Percentiles rank a stretch among this genome's conserved stretches.
Evolutionary conservation across 1,284 basidiomycete genomes (phyloP).

Genomic region (Malassezia japonica): DNA sequence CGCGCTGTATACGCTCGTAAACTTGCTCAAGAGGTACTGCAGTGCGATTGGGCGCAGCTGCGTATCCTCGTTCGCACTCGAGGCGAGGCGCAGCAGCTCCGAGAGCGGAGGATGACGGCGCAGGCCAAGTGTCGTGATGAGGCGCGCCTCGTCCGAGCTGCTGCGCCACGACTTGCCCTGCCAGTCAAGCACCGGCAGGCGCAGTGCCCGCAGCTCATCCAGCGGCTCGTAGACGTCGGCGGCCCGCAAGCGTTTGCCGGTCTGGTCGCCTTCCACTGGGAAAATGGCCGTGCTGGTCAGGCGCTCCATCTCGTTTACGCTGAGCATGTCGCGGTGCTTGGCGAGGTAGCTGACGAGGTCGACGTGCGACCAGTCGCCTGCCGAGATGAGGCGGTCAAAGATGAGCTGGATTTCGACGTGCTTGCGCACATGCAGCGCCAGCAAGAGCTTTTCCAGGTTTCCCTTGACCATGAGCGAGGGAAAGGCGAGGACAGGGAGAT

Average conservation of each 20-base stretch:
- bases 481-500: conserved; percentile 66
- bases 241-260: conserved; percentile 33
- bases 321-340: conserved; percentile 67
- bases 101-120: conserved; percentile 63
- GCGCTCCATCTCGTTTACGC: conserved; percentile 61
- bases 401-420: conserved; percentile 61
- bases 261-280: conserved; percentile 55
- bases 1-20: conserved; percentile 26
- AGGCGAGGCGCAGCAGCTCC: conserved; percentile 50
- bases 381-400: conserved; percentile 50
- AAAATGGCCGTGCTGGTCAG: conserved; percentile 71
- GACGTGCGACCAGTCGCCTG: conserved; percentile 50
- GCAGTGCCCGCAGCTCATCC: conserved; percentile 63
- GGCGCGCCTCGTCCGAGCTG: conserved; percentile 58
- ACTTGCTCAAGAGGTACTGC: conserved; percentile 38
- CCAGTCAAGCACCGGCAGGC: conserved; percentile 81
- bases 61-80: conserved; percentile 11
- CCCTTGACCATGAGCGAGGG: conserved; percentile 64
- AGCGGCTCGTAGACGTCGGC: conserved; percentile 63
- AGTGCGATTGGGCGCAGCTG: conserved; percentile 27
- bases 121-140: conserved; percentile 71
- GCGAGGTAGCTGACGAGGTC: conserved; percentile 56
- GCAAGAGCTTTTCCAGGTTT: conserved; percentile 65
- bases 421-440: conserved; percentile 71
- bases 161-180: conserved; percentile 52